Evolutionary conservation across 2,329 filamentous ascomycete genomes (phyloP).

Genomic region (Neofusicoccum laricinum): DNA sequence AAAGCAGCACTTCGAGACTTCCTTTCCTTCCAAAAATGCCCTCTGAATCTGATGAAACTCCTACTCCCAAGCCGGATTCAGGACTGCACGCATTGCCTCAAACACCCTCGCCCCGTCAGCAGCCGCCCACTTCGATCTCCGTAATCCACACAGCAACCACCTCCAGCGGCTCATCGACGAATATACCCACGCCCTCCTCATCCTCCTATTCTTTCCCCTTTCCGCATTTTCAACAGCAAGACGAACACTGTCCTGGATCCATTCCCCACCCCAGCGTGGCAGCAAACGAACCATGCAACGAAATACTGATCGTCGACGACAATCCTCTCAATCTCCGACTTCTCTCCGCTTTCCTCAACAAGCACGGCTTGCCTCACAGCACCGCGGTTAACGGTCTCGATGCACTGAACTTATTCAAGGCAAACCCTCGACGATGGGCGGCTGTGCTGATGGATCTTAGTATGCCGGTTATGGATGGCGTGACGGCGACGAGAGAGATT

Average conservation of each 20-base stretch:
- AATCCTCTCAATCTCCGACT: conserved; percentile 40
- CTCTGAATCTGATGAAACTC: too few relatives aligned
- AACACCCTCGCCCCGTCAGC: too few relatives aligned
- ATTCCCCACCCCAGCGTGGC: neutral
- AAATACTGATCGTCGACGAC: conserved; percentile 39
- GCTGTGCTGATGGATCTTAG: conserved; percentile 49
- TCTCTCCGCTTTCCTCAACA: conserved; percentile 33
- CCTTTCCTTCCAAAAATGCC: neutral
- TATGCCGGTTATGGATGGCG: conserved; percentile 56
- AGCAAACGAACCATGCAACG: neutral
- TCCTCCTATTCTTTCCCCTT: neutral
- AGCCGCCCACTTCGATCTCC: too few relatives aligned
- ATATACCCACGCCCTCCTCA: too few relatives aligned
- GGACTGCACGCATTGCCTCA: too few relatives aligned
- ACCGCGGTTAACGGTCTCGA: conserved; percentile 36
- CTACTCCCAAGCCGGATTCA: too few relatives aligned
- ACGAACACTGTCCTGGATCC: neutral
- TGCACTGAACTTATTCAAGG: conserved; percentile 31
- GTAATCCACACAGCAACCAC: too few relatives aligned
- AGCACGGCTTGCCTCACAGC: conserved; percentile 30
- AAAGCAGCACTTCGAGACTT: neutral
- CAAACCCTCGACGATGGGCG: conserved; percentile 21
- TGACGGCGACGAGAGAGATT: conserved; percentile 50
- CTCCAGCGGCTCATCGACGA: neutral
- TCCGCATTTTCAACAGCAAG: neutral